Percentiles rank a stretch among this genome's conserved stretches.
These are phyloP conservation scores for Penicillium ucsense DNA, from an alignment of 495 filamentous ascomycete genomes.

Conservation along the genomic window DNA sequence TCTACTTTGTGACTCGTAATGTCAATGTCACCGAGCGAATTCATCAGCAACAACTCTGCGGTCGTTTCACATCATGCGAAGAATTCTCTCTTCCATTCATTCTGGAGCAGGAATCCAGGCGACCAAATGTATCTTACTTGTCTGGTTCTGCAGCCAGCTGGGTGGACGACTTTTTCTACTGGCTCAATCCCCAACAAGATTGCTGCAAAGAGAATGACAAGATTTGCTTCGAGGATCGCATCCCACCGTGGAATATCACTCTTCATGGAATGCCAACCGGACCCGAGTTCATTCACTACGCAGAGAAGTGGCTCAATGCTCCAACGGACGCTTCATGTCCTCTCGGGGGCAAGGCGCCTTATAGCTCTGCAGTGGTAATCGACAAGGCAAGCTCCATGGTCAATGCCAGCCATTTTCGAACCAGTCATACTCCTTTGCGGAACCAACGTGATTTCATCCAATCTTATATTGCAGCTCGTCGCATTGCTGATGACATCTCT, in stretches of 20 bases:
- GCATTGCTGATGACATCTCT: conserved; percentile 69
- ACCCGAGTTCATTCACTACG: conserved; percentile 76
- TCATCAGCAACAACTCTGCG: conserved; percentile 78
- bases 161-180: conserved; percentile 93
- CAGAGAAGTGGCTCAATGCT: conserved; percentile 68
- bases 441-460: conserved; percentile 91
- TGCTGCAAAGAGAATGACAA: conserved; percentile 65
- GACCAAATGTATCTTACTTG: conserved; percentile 82
- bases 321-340: conserved; percentile 78
- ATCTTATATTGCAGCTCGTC: conserved; percentile 79
- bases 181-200: conserved; percentile 80
- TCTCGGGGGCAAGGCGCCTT: conserved; percentile 77
- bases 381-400: conserved; percentile 55
- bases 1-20: conserved; percentile 86
- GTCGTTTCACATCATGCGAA: conserved; percentile 82
- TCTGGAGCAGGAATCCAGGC: conserved; percentile 85
- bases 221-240: conserved; percentile 66
- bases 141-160: conserved; percentile 88
- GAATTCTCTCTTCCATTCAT: conserved; percentile 75
- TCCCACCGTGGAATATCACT: conserved; percentile 78
- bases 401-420: conserved; percentile 80
- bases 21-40: conserved; percentile 64
- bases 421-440: conserved; percentile 72
- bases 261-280: conserved; percentile 88
- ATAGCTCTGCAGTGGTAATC: conserved; percentile 75